These are phyloP conservation scores for Colletotrichum chlorophyti DNA, from an alignment of 2,329 filamentous ascomycete genomes.

Conservation along the genomic window DNA sequence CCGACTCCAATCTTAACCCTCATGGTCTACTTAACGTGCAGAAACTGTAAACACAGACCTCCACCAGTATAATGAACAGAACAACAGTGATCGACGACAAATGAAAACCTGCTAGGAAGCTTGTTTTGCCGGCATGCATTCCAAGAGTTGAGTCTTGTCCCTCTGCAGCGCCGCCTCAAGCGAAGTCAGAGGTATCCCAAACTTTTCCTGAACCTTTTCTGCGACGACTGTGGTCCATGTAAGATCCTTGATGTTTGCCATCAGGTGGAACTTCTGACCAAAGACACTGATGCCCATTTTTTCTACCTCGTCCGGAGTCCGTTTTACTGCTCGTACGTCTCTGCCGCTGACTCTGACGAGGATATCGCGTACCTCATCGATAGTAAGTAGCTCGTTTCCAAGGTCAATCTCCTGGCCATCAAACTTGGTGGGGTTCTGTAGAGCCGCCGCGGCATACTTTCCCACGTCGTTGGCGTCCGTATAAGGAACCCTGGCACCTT, in stretches of 20 bases:
- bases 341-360: slow-evolving; percentile 38
- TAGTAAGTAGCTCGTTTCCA: slow-evolving; percentile 34
- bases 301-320: slow-evolving; percentile 32
- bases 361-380: slow-evolving; percentile 39
- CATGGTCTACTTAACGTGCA: no score
- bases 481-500: slow-evolving; percentile 32
- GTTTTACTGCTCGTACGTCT: slow-evolving; percentile 33
- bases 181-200: slow-evolving; percentile 38
- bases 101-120: not conserved
- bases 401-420: slow-evolving; percentile 39
- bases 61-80: no score
- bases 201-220: slow-evolving; percentile 32
- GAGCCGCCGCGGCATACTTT: slow-evolving; percentile 39
- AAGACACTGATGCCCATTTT: slow-evolving; percentile 23
- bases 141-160: slow-evolving; percentile 30
- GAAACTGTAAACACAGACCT: no score
- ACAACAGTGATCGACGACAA: no score
- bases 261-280: slow-evolving; percentile 35
- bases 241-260: slow-evolving; percentile 35
- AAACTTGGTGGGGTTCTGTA: slow-evolving; percentile 39
- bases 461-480: slow-evolving; percentile 41
- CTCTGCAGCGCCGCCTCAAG: slow-evolving; percentile 34
- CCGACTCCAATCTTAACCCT: no score
- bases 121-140: slow-evolving; percentile 23
- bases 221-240: slow-evolving; percentile 7